These are phyloP conservation scores for Suillus ampliporus DNA, from an alignment of 768 basidiomycete genomes.

Conservation along the genomic window DNA sequence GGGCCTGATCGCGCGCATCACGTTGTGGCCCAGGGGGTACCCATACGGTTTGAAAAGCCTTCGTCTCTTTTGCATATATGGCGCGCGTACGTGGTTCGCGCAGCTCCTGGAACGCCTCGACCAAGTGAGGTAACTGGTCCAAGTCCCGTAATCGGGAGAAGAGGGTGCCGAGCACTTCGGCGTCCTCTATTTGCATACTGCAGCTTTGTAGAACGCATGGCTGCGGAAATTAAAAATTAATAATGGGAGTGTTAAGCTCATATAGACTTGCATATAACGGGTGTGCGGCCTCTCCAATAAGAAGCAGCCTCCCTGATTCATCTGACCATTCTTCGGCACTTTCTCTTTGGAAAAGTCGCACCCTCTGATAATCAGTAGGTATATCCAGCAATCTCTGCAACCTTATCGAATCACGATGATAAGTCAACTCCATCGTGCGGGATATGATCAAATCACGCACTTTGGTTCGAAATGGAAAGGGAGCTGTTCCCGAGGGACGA, in stretches of 20 bases:
- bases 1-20: slow-evolving; percentile 48
- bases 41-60: slow-evolving; percentile 48
- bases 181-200: slow-evolving; percentile 42
- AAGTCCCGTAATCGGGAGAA: slow-evolving; percentile 51
- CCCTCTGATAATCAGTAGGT: slow-evolving; percentile 43
- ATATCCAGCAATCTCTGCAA: slow-evolving; percentile 44
- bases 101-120: slow-evolving; percentile 65
- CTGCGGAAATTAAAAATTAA: slow-evolving; percentile 35
- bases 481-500: slow-evolving; percentile 41
- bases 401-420: slow-evolving; percentile 31
- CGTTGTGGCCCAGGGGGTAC: slow-evolving; percentile 52
- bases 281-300: slow-evolving; percentile 68
- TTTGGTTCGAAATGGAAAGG: slow-evolving; percentile 44
- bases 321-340: slow-evolving; percentile 59
- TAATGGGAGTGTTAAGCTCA: background rate
- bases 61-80: slow-evolving; percentile 50
- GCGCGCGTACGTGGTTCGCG: slow-evolving; percentile 54
- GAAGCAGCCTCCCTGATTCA: slow-evolving; percentile 52
- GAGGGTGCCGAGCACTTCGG: slow-evolving; percentile 38
- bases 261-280: slow-evolving; percentile 51
- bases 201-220: slow-evolving; percentile 51
- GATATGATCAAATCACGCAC: slow-evolving; percentile 30
- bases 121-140: slow-evolving; percentile 55
- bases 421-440: background rate
- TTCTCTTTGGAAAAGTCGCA: slow-evolving; percentile 42